These are phyloP conservation scores for Cytospora leucostoma DNA, from an alignment of 2,329 filamentous ascomycete genomes.

Conservation along the genomic window DNA sequence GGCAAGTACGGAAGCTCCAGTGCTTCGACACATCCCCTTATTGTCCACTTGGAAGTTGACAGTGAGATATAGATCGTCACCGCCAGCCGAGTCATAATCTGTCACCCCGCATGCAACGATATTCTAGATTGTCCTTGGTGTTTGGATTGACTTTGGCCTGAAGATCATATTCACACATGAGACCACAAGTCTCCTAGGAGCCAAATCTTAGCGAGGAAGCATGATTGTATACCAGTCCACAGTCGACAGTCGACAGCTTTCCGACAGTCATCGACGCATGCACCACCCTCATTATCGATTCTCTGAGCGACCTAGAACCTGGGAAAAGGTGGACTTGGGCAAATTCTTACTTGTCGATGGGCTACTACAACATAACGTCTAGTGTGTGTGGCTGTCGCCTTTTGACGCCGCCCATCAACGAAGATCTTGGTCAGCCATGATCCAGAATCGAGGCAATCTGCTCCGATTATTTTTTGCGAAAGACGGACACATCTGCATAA, in stretches of 20 bases:
- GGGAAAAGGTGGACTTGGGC: conserved; percentile 37
- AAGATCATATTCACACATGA: conserved; percentile 51
- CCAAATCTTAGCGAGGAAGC: conserved; percentile 42
- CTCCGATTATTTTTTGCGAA: conserved; percentile 38
- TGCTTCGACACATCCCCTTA: not conserved
- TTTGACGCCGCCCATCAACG: not conserved
- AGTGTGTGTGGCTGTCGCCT: conserved; percentile 15
- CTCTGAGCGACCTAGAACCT: conserved; percentile 38
- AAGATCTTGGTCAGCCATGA: conserved; percentile 31
- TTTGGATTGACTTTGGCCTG: conserved; percentile 59
- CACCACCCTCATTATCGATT: conserved; percentile 35
- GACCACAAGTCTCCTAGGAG: conserved; percentile 38
- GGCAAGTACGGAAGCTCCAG: not conserved
- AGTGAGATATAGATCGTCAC: conserved; percentile 41
- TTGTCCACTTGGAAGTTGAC: not conserved
- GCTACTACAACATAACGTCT: conserved; percentile 30
- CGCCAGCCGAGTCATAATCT: conserved; percentile 42
- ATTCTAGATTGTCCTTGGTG: conserved; percentile 57
- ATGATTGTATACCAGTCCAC: conserved; percentile 34
- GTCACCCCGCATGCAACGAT: conserved; percentile 43
- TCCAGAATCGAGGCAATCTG: conserved; percentile 42
- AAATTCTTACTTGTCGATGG: conserved; percentile 1
- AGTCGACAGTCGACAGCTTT: conserved; percentile 32
- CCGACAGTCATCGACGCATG: conserved; percentile 37
- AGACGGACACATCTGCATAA: conserved; percentile 33